phyloP scores from a whole-genome alignment of 1,284 basidiomycete genomes.

The Xanthoconium separans region DNA sequence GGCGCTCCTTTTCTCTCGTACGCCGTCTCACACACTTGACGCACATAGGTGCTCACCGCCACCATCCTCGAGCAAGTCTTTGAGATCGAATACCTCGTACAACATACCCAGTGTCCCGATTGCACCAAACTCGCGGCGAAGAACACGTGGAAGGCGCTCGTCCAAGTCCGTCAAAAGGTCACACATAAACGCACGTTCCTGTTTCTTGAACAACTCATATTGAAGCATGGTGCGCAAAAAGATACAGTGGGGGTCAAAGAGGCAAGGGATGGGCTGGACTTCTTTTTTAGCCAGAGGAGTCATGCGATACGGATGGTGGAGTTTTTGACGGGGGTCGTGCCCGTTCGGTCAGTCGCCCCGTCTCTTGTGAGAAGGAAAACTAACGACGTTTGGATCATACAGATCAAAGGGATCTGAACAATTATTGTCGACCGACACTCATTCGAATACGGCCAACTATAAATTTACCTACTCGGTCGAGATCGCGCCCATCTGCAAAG shows the following conservation, averaged over 20 bases:
- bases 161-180: slow-evolving; percentile 98
- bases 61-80: slow-evolving; percentile 98
- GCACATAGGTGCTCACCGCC: slow-evolving; percentile 77
- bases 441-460: slow-evolving; percentile 91
- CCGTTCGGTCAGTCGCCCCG: slow-evolving; percentile 67
- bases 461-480: slow-evolving; percentile 99
- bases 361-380: not conserved
- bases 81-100: slow-evolving; percentile 94
- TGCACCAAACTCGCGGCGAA: slow-evolving; percentile 95
- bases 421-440: slow-evolving; percentile 90
- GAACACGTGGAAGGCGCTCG: slow-evolving; percentile 97
- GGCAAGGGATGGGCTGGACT: slow-evolving; percentile 93
- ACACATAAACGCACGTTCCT: slow-evolving; percentile 97
- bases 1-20: not conserved
- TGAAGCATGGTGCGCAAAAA: slow-evolving; percentile 96
- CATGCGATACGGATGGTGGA: slow-evolving; percentile 99
- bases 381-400: not conserved
- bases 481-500: slow-evolving; percentile 96
- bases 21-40: not conserved
- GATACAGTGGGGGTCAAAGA: slow-evolving; percentile 94
- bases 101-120: slow-evolving; percentile 94
- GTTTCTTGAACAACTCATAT: slow-evolving; percentile 95
- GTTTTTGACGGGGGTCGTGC: slow-evolving; percentile 87
- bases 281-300: slow-evolving; percentile 90
- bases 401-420: slow-evolving; percentile 93